phyloP scores from a whole-genome alignment of 768 basidiomycete genomes.

The Mycena galopus region DNA sequence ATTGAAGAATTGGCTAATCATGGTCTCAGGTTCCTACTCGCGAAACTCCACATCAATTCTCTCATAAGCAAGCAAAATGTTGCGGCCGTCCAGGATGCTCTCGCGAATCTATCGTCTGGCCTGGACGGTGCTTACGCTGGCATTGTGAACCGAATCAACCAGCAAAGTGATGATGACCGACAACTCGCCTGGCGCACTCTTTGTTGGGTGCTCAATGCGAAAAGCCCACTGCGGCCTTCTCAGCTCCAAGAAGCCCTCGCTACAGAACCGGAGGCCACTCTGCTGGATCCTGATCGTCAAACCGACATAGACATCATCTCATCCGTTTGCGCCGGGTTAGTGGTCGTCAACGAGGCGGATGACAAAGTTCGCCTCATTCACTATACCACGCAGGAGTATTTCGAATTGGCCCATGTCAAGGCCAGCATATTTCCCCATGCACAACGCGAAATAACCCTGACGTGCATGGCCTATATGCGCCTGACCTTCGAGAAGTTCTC shows the following conservation, averaged over 20 bases:
- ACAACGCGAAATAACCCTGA: not conserved
- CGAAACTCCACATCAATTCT: not conserved
- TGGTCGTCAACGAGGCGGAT: not conserved
- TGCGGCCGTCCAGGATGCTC: not conserved
- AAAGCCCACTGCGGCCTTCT: not conserved
- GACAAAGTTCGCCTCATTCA: not conserved
- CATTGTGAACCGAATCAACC: not conserved
- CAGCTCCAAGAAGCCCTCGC: not conserved
- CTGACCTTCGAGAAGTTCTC: not conserved
- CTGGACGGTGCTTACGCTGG: not conserved
- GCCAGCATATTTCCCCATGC: not conserved
- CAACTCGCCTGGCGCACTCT: not conserved
- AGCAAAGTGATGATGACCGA: not conserved
- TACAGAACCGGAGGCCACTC: not conserved
- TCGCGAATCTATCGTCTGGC: not conserved
- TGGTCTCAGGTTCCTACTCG: constrained; percentile 10
- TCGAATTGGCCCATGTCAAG: not conserved
- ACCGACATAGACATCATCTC: not conserved
- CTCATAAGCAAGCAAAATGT: not conserved
- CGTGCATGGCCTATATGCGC: not conserved
- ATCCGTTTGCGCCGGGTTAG: not conserved
- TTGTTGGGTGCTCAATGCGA: not conserved
- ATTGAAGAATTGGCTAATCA: not conserved
- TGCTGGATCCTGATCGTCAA: not conserved
- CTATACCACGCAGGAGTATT: not conserved